These are phyloP conservation scores for Eucalyptus polybractea DNA, from an alignment of 345 rosid genomes.

Conservation along the genomic window DNA sequence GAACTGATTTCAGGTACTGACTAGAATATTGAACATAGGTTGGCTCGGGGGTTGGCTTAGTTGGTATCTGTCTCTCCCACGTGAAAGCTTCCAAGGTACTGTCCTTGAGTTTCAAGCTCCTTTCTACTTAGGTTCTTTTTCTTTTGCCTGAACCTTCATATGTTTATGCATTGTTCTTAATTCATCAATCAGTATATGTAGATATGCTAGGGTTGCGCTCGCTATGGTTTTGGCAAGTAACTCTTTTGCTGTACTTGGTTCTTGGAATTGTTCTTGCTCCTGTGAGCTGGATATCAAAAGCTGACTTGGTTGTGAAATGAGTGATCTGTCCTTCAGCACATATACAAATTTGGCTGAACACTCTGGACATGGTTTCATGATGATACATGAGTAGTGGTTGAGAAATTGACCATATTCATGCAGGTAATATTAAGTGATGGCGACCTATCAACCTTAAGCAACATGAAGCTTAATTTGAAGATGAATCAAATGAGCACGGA, in stretches of 20 bases:
- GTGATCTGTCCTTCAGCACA: background rate
- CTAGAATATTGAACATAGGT: slow-evolving; percentile 26
- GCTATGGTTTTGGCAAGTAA: background rate
- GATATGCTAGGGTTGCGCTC: background rate
- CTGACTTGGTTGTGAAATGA: background rate
- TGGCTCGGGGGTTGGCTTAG: slow-evolving; percentile 88
- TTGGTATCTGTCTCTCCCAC: slow-evolving; percentile 75
- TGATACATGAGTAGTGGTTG: background rate
- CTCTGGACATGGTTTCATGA: background rate
- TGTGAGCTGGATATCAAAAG: background rate
- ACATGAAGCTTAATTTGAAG: background rate
- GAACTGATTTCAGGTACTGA: background rate
- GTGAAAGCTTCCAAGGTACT: slow-evolving; percentile 29
- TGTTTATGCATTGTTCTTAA: background rate
- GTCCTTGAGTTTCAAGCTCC: background rate
- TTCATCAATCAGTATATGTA: background rate
- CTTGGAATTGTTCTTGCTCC: background rate
- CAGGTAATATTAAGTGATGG: background rate
- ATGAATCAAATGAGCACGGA: background rate
- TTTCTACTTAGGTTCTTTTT: background rate
- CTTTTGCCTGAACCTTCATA: background rate
- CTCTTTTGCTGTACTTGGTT: background rate
- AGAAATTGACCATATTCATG: background rate
- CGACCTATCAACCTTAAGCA: background rate
- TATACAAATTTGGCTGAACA: background rate